Evolutionary conservation across 805 yeast species (phyloP).

Genomic region (Ogataea trehalophila): DNA sequence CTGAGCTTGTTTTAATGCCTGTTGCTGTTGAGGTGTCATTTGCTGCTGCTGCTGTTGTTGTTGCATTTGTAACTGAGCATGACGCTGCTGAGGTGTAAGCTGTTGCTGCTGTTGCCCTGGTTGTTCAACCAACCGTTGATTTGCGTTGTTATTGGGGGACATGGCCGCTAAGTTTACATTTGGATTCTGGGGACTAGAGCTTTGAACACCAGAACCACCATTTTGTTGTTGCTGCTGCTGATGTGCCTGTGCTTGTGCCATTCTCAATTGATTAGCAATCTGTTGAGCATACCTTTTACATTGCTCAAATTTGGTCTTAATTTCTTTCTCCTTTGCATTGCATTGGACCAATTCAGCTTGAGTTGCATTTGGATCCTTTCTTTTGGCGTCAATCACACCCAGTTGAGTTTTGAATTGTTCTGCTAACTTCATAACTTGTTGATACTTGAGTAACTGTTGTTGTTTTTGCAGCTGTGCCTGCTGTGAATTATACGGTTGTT

Average conservation of each 20-base stretch:
- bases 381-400: constrained; percentile 45
- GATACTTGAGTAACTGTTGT: constrained; percentile 33
- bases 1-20: constrained; percentile 14
- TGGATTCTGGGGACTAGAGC: constrained; percentile 1
- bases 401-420: constrained; percentile 47
- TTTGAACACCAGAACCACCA: background rate
- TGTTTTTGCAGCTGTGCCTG: constrained; percentile 24
- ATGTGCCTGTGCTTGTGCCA: constrained; percentile 8
- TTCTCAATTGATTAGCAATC: constrained; percentile 40
- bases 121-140: background rate
- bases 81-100: constrained; percentile 4
- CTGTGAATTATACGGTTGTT: constrained; percentile 15
- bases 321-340: constrained; percentile 45
- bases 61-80: constrained; percentile 3
- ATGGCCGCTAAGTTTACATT: background rate
- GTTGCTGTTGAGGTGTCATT: constrained; percentile 19
- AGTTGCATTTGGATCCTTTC: constrained; percentile 38
- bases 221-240: too few species aligned
- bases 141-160: background rate
- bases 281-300: constrained; percentile 37
- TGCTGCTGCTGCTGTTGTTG: constrained; percentile 10
- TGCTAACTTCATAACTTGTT: constrained; percentile 41
- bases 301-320: constrained; percentile 42
- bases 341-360: constrained; percentile 41
- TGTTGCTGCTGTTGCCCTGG: constrained; percentile 9